Conservation (phyloP, 352 stramenopile species). For the Pythium biforme region DNA sequence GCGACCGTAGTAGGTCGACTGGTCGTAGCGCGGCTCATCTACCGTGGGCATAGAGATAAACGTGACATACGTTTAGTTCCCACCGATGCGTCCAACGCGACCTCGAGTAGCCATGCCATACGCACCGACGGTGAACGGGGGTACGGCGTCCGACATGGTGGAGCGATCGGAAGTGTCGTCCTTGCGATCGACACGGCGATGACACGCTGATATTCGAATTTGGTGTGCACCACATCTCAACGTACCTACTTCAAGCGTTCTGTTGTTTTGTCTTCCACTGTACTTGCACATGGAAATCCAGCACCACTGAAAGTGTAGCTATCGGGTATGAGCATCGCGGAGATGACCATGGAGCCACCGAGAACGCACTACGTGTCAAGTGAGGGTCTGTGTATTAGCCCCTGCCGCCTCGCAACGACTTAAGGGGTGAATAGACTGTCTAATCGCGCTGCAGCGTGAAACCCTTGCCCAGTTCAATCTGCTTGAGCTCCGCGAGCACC, state of each 20-base stretch:
- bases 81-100: background rate
- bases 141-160: conserved; percentile 21
- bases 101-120: too few relatives aligned
- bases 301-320: conserved; percentile 12
- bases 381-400: background rate
- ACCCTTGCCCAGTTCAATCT: conserved; percentile 81
- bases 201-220: background rate
- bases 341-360: background rate
- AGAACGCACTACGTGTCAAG: background rate
- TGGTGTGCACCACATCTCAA: conserved; percentile 19
- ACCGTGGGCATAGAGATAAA: too few relatives aligned
- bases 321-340: background rate
- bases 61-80: too few relatives aligned
- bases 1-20: conserved; percentile 82
- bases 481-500: conserved; percentile 82
- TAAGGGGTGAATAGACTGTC: background rate
- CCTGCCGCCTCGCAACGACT: too few relatives aligned
- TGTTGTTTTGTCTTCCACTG: conserved; percentile 7
- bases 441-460: conserved; percentile 75
- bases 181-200: background rate
- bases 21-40: conserved; percentile 81
- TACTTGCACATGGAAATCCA: background rate
- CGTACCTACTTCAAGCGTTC: conserved; percentile 13
- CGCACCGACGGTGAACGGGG: conserved; percentile 43
- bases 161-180: background rate